Base-by-base conservation (phyloP, 177 flowering plant genomes). In the Tripterygium wilfordii region DNA sequence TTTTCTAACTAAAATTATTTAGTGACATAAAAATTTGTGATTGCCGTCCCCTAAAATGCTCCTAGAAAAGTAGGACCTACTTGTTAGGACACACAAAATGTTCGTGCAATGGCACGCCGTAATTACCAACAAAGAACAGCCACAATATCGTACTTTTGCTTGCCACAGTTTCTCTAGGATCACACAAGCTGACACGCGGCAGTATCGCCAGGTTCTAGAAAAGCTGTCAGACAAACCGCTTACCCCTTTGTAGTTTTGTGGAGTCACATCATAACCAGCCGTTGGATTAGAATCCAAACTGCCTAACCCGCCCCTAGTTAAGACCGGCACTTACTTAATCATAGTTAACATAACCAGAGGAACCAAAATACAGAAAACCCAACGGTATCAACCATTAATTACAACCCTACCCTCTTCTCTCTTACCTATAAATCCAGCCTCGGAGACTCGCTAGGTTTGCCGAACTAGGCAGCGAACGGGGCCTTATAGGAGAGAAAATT, bases 381-480 rank as follows among this genome's bases (percentile, higher is more conserved):
- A 2, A 9, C n/a, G n/a, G n/a, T n/a, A 4, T 8, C 2, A 15
- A 13, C 5, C 0, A 0, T 27, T 21, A 56, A 28, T 68, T 46
- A 53, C 63, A n/a, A 24, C 20, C 17, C 22, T 7, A 44, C 60
- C 56, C 51, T 8, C 19, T 2, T 3, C 25, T 9, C 21, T n/a
- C 13, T 0, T 4, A 13, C 5, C 75, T 70, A 70, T 70, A 70
- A 59, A 65, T 43, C 2, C 33, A 22, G 31, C 57, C 42, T 44
- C 47, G 6, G 65, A 59, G 62, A 46, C 30, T 36, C 63, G 57
- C 59, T 59, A 62, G 57, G 75, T 70, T 70, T 70, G 75, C 75
- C 65, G 41, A 70, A 66, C 63, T 40, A 47, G 44, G 35, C 27
- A 46, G 28, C 58, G 62, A 1, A 42, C 3, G 41, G 43, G 54